Base-by-base conservation (phyloP, 805 yeast genomes). In the Lipomyces orientalis region DNA sequence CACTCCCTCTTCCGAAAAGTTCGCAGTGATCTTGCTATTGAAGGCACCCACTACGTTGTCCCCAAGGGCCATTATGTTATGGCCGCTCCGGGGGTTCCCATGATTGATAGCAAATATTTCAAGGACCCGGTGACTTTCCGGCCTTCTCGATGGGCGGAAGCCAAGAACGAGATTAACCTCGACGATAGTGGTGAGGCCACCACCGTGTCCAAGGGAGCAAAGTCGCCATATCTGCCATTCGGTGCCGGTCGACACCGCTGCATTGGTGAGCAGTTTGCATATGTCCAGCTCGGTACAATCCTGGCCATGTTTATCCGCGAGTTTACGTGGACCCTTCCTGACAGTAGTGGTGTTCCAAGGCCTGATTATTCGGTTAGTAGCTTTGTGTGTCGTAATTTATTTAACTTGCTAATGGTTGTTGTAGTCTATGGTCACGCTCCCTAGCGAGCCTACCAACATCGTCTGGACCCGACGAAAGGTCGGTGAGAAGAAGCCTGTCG, bases 161-260 rank as follows among this genome's bases (percentile, higher is more conserved):
- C 69, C 61, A 71, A 75, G 62, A 73, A 73, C 59, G 75, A 74
- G n/a, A 60, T 66, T 61, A 67, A 61, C 54, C 57, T 70, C 19
- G 61, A 58, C 8, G 89, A 93, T 57, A 98, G 98, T 78, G 90
- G 91, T 68, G 63, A 58, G 14, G 31, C n/a, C n/a, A 43, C 60
- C 46, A 64, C 70, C 37, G 91, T 95, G 71, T 88, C 97, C 58
- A 95, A 95, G 82, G 99, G 98, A 81, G 98, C 94, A 62, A 83
- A 91, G 37, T 91, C 97, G 55, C 97, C 98, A 67, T 95, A 92
- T 81, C 86, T 95, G 78, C 99, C 99, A 64, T 95, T 95, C 76
- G 99, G 99, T 74, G 99, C 98, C 80, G 99, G 99, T 73, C 90
- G 99, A 85, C 99, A 95, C 80, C 90, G 99, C 83, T 95, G 99